A percentile compares a stretch with the other conserved stretches of the same genome.
Evolutionary conservation across 2,329 filamentous ascomycete genomes (phyloP).

Genomic region (Xylariaceae sp.): DNA sequence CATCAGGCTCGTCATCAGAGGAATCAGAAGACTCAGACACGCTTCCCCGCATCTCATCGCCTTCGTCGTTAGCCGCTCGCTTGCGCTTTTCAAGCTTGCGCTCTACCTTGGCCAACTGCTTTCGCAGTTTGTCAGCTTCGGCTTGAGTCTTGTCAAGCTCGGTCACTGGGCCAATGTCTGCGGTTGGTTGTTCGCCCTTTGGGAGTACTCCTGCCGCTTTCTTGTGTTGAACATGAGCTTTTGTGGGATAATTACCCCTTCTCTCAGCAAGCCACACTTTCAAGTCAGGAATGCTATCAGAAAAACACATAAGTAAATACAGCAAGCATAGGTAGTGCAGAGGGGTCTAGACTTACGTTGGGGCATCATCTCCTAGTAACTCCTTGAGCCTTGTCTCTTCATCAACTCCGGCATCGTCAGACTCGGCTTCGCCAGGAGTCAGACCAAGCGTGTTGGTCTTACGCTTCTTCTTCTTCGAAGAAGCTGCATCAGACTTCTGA

Average conservation of each 20-base stretch:
- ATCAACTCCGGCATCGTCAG: slow-evolving; percentile 65
- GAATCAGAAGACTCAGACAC: slow-evolving; percentile 36
- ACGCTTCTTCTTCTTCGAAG: slow-evolving; percentile 64
- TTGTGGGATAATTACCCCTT: slow-evolving; percentile 75
- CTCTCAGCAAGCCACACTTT: slow-evolving; percentile 78
- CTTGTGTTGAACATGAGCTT: slow-evolving; percentile 62
- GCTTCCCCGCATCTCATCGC: slow-evolving; percentile 56
- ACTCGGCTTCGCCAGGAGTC: slow-evolving; percentile 60
- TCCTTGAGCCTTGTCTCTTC: slow-evolving; percentile 60
- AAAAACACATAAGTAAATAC: slow-evolving; percentile 5
- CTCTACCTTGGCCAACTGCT: slow-evolving; percentile 66
- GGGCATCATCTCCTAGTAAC: slow-evolving; percentile 50
- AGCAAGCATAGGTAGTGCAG: neutral
- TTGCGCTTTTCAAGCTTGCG: slow-evolving; percentile 62
- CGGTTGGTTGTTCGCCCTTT: slow-evolving; percentile 23
- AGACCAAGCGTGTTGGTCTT: slow-evolving; percentile 69
- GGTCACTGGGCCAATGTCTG: slow-evolving; percentile 42
- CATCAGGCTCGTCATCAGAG: slow-evolving; percentile 57
- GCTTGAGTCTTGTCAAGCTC: slow-evolving; percentile 43
- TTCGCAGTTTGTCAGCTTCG: slow-evolving; percentile 56
- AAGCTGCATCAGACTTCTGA: slow-evolving; percentile 50
- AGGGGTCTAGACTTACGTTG: slow-evolving; percentile 41
- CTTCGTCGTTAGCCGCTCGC: slow-evolving; percentile 62
- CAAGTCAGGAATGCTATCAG: slow-evolving; percentile 60
- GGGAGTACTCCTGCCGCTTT: slow-evolving; percentile 41